Evolutionary conservation across 768 basidiomycete species (phyloP), one percentile per base, ranked within the genome.

Genomic region (Lyophyllum decastes): DNA sequence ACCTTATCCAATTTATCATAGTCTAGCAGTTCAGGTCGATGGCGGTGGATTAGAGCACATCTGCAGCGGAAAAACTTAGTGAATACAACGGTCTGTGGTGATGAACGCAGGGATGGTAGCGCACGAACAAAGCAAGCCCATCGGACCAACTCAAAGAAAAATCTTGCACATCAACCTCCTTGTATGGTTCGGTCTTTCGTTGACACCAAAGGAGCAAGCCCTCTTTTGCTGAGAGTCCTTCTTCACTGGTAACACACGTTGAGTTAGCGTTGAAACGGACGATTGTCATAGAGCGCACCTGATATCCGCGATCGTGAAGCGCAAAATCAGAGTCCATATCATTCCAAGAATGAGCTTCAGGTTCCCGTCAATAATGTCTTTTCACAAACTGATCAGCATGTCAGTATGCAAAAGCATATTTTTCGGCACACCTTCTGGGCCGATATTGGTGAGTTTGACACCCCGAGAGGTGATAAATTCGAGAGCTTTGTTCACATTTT

Each of bases 291-390:
- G 34, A 47, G 75, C 86, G 59, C 62, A 95, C 95, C 89, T 97
- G 77, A 99, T 98, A 66, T 95, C 95, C 22, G 97, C 95, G 62
- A 99, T 98, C 5, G 95, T 97, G 72, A 98, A 98, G 12, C 96
- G 89, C 30, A 98, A 82, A 67, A 99, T 95, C 35, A 98, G 82
- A 0, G 94, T 96, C 97, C 97, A 98, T 62, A 99, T 98, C 95
- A 95, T 94, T 30, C 94, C 95, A n/a, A 98, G 84, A 51, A 96
- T 98, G 54, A 99, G 89, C 74, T 98, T 99, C 61, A 95, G 73
- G 71, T 96, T 97, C n/a, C 95, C 95, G 71, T 99, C 97, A 55
- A 99, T 95, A 69, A 98, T 97, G 72, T 98, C 96, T 95, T 58
- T n/a, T 34, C 11, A 25, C 40, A 27, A 33, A 62, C 41, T 57